Conservation (phyloP, 805 yeast species). For the Diddensiella santjacobensis region DNA sequence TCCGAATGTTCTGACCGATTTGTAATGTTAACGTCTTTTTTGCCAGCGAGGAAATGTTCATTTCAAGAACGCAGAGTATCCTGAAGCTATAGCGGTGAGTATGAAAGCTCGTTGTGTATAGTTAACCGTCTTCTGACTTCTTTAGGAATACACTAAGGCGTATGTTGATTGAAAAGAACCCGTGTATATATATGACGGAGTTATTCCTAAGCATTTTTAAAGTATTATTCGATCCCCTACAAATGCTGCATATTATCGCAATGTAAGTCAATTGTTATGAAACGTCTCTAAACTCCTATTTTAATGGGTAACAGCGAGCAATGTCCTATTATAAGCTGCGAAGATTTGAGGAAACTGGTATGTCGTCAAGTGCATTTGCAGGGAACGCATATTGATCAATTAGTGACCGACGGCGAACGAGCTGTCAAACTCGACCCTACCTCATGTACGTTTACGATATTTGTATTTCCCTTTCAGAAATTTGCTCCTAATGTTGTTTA, state of each 20-base stretch:
- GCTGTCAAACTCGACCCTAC: constrained; percentile 28
- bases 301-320: constrained; percentile 22
- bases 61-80: constrained; percentile 27
- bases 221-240: constrained; percentile 26
- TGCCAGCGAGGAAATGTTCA: constrained; percentile 25
- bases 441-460: constrained; percentile 14
- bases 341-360: constrained; percentile 23
- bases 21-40: no score
- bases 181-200: no score
- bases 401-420: constrained; percentile 25
- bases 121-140: background rate
- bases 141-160: constrained; percentile 28
- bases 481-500: constrained; percentile 10
- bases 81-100: constrained; percentile 28
- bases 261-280: constrained; percentile 20
- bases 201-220: no score
- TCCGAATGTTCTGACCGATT: no score
- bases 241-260: constrained; percentile 27
- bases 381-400: background rate
- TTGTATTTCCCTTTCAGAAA: background rate
- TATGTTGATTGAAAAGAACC: no score
- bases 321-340: constrained; percentile 24
- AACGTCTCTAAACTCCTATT: background rate
- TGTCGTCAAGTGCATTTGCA: background rate
- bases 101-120: background rate